Evolutionary conservation across 495 filamentous ascomycete genomes (phyloP).

Genomic region (Trypethelium eluteriae): DNA sequence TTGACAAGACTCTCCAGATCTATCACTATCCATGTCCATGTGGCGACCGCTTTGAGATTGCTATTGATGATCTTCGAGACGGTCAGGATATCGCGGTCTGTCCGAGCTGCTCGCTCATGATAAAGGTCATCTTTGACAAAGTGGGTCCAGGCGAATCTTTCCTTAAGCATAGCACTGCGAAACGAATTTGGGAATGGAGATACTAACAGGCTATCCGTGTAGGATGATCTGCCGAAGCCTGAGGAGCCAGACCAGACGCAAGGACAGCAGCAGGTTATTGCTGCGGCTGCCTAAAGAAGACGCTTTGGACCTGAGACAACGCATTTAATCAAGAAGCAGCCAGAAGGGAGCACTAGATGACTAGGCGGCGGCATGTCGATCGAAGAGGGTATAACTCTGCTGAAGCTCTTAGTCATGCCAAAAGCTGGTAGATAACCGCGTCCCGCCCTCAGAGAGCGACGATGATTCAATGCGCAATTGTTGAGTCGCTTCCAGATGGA

Average conservation of each 20-base stretch:
- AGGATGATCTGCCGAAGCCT: constrained; percentile 43
- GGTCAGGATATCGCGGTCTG: constrained; percentile 89
- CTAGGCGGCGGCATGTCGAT: too few species aligned
- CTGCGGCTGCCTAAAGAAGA: constrained; percentile 30
- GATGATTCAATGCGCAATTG: too few species aligned
- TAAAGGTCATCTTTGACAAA: constrained; percentile 82
- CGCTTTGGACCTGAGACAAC: too few species aligned
- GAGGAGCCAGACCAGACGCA: constrained; percentile 23
- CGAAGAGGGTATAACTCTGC: too few species aligned
- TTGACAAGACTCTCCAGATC: constrained; percentile 69
- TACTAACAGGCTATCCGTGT: not conserved
- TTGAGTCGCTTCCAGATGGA: too few species aligned
- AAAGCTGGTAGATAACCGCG: too few species aligned
- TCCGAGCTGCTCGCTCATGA: constrained; percentile 94
- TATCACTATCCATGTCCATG: constrained; percentile 97
- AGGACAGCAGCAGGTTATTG: constrained; percentile 27
- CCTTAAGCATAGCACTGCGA: not conserved
- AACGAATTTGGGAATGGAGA: not conserved
- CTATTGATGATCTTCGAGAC: constrained; percentile 73
- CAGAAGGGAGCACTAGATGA: too few species aligned
- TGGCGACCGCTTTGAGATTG: constrained; percentile 94
- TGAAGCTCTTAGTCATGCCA: too few species aligned
- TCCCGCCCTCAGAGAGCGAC: too few species aligned
- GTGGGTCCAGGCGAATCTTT: constrained; percentile 41
- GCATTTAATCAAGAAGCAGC: too few species aligned